Conservation (phyloP, 257 asterid species). For the Penstemon newberryi region DNA sequence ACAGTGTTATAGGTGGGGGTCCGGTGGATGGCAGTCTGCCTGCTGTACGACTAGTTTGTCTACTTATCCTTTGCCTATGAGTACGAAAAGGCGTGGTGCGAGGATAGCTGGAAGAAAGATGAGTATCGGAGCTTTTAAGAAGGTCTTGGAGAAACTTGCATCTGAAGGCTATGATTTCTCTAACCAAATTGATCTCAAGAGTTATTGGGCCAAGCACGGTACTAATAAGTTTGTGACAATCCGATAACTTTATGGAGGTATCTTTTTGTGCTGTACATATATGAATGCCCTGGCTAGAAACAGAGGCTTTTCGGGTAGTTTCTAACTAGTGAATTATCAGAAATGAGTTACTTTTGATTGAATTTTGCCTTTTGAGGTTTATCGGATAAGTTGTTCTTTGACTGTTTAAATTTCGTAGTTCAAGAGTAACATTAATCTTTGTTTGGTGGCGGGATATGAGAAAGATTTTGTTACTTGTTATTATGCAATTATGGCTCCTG, state of each 20-base stretch:
- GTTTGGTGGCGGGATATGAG: constrained; percentile 35
- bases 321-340: constrained; percentile 45
- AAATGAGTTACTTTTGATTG: constrained; percentile 30
- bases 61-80: constrained; percentile 76
- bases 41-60: constrained; percentile 81
- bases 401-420: constrained; percentile 43
- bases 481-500: neutral
- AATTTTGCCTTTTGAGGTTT: constrained; percentile 35
- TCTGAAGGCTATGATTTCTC: constrained; percentile 71
- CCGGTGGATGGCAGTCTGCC: constrained; percentile 97
- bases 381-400: constrained; percentile 28
- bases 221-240: constrained; percentile 90
- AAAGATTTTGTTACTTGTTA: constrained; percentile 25
- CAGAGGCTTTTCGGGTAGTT: constrained; percentile 54
- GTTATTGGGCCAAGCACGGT: constrained; percentile 93
- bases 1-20: constrained; percentile 91
- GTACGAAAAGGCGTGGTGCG: constrained; percentile 75
- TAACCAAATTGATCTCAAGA: constrained; percentile 71
- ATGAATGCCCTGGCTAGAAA: constrained; percentile 39
- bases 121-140: constrained; percentile 91
- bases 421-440: constrained; percentile 33
- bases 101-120: constrained; percentile 91
- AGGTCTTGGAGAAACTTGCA: constrained; percentile 78
- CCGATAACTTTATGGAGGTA: constrained; percentile 41
- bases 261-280: constrained; percentile 59